A percentile compares a stretch with the other conserved stretches of the same genome.
These are phyloP conservation scores for Cadophora malorum DNA, from an alignment of 2,329 filamentous ascomycete genomes.

Conservation along the genomic window DNA sequence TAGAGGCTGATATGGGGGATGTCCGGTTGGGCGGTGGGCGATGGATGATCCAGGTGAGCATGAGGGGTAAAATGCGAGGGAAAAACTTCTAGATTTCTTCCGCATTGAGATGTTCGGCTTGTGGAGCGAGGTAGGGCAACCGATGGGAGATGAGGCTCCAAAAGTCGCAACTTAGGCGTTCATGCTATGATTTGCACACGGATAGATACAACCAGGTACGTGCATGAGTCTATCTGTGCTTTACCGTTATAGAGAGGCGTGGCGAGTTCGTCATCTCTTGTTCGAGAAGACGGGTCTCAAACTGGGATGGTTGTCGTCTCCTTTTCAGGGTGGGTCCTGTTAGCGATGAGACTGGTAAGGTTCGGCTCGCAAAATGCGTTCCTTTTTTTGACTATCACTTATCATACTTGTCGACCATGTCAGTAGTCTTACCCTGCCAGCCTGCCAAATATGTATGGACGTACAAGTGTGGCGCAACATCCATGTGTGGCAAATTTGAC, in stretches of 20 bases:
- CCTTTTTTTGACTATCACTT: background rate
- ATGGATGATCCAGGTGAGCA: background rate
- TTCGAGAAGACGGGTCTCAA: constrained; percentile 2
- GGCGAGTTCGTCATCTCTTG: constrained; percentile 4
- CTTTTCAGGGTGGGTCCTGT: background rate
- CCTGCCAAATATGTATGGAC: background rate
- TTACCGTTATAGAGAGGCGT: background rate
- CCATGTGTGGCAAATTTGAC: background rate
- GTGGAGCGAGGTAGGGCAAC: constrained; percentile 8
- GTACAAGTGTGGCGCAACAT: background rate
- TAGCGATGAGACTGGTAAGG: constrained; percentile 12
- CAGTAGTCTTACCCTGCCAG: background rate
- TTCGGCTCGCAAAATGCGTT: background rate
- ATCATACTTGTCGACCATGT: background rate
- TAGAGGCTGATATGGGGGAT: constrained; percentile 11
- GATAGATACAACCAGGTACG: background rate
- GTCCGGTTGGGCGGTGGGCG: background rate
- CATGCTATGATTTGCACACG: constrained; percentile 2
- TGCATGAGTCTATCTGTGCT: background rate
- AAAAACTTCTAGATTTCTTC: constrained; percentile 13
- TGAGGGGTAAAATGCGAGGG: background rate
- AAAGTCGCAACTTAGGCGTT: constrained; percentile 8
- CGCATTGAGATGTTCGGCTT: constrained; percentile 14
- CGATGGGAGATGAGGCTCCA: background rate
- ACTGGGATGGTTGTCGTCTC: background rate